These are phyloP conservation scores for Ramularia endophylla DNA, from an alignment of 2,329 filamentous ascomycete genomes.

Conservation along the genomic window DNA sequence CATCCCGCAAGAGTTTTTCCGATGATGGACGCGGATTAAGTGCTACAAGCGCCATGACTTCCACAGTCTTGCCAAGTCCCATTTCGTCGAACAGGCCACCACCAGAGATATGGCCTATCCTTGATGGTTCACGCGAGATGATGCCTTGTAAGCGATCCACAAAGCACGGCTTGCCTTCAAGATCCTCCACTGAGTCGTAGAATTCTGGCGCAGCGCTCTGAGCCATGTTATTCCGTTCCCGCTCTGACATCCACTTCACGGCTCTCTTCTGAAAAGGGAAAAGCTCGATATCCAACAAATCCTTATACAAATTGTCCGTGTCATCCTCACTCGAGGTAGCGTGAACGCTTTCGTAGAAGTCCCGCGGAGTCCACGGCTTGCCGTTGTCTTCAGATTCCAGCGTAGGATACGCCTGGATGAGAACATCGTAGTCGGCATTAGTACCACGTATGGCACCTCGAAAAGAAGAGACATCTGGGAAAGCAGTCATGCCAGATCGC, in stretches of 20 bases:
- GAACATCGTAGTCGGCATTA: constrained; percentile 24
- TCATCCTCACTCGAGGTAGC: constrained; percentile 46
- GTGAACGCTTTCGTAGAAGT: constrained; percentile 66
- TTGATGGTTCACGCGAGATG: constrained; percentile 32
- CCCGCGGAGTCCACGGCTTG: constrained; percentile 42
- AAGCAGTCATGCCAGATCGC: constrained; percentile 28
- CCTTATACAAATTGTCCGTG: constrained; percentile 7
- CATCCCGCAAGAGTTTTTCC: constrained; percentile 20
- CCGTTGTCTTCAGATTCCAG: constrained; percentile 18
- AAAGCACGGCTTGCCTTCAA: constrained; percentile 43
- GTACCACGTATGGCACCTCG: no score
- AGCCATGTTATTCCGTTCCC: constrained; percentile 49
- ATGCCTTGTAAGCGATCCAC: constrained; percentile 60
- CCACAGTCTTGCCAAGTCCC: constrained; percentile 76
- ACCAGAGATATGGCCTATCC: constrained; percentile 43
- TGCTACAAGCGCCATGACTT: constrained; percentile 65
- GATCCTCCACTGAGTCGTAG: constrained; percentile 36
- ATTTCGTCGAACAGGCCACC: constrained; percentile 76
- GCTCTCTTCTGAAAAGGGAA: constrained; percentile 69
- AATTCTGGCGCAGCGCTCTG: constrained; percentile 8
- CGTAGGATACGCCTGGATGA: constrained; percentile 19
- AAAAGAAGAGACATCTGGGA: constrained; percentile 21
- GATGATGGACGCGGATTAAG: constrained; percentile 47
- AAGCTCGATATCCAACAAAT: constrained; percentile 36
- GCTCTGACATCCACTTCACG: constrained; percentile 62